These are phyloP conservation scores for Wickerhamomyces sp. DNA, from an alignment of 1,139 yeast species.

Conservation along the genomic window DNA sequence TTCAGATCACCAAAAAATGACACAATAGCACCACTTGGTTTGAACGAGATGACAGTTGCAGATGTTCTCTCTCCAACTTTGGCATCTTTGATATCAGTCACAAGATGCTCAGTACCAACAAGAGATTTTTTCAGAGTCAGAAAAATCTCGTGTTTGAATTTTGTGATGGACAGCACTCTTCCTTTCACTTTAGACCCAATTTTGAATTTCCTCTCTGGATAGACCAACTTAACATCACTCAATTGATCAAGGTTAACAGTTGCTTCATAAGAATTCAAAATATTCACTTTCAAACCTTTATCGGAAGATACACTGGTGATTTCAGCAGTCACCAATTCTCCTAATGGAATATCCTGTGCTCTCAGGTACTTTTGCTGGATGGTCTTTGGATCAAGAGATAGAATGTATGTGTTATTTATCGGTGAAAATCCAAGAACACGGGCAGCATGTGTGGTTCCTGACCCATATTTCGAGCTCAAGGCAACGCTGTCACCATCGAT, in stretches of 20 bases:
- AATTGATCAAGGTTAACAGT: conserved; percentile 71
- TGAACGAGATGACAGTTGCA: conserved; percentile 72
- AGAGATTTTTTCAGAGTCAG: conserved; percentile 82
- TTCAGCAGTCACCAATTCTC: conserved; percentile 58
- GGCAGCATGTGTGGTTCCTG: conserved; percentile 68
- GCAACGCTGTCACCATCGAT: conserved; percentile 47
- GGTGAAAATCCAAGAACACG: conserved; percentile 68
- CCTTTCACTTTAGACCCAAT: conserved; percentile 77
- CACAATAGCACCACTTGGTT: conserved; percentile 74
- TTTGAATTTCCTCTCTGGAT: conserved; percentile 90
- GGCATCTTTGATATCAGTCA: conserved; percentile 49
- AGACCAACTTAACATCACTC: conserved; percentile 76
- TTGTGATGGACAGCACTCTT: conserved; percentile 45
- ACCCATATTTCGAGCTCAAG: conserved; percentile 39
- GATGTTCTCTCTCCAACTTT: conserved; percentile 56
- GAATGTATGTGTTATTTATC: conserved; percentile 59
- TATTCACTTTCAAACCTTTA: conserved; percentile 61
- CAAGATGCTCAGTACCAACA: conserved; percentile 61
- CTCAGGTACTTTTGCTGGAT: conserved; percentile 62
- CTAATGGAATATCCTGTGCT: conserved; percentile 68
- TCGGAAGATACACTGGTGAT: conserved; percentile 62
- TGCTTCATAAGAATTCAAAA: conserved; percentile 65
- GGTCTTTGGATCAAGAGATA: conserved; percentile 64
- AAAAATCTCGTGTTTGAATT: conserved; percentile 38
- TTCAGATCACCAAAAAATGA: conserved; percentile 74